Percentiles rank a stretch among this genome's conserved stretches.
phyloP scores from a whole-genome alignment of 352 stramenopile species.

The Pythium myriotylum region DNA sequence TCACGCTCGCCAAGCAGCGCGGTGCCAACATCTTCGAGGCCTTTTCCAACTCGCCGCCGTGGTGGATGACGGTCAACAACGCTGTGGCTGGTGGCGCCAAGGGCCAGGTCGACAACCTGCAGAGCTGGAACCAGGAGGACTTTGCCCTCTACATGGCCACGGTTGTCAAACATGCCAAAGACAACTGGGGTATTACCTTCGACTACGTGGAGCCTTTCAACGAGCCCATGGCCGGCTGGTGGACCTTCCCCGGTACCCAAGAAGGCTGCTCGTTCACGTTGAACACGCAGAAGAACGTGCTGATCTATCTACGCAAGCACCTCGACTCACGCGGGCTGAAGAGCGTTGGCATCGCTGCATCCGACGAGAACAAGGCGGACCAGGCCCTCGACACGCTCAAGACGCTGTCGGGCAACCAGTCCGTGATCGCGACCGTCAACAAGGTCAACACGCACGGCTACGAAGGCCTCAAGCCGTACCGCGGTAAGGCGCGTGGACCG shows the following conservation, averaged over 20 bases:
- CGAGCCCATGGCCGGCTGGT: constrained; percentile 54
- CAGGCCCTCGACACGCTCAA: constrained; percentile 38
- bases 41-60: constrained; percentile 63
- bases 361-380: constrained; percentile 57
- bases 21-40: constrained; percentile 48
- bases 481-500: constrained; percentile 35
- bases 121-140: constrained; percentile 45
- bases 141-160: constrained; percentile 55
- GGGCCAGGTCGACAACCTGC: constrained; percentile 48
- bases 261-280: constrained; percentile 58
- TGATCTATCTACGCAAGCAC: constrained; percentile 41
- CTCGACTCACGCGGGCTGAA: constrained; percentile 37
- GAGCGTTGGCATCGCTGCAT: constrained; percentile 37
- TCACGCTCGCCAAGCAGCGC: constrained; percentile 39
- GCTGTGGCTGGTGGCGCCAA: constrained; percentile 45
- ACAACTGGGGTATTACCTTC: constrained; percentile 53
- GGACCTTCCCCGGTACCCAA: constrained; percentile 45
- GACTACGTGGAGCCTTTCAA: constrained; percentile 65
- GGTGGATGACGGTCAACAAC: constrained; percentile 68
- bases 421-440: constrained; percentile 35
- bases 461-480: constrained; percentile 43
- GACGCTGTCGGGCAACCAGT: constrained; percentile 22
- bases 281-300: constrained; percentile 41
- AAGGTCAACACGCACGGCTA: constrained; percentile 72
- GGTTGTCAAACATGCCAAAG: constrained; percentile 43